Base-by-base conservation (phyloP, 2,329 filamentous ascomycete species). In the Hypoxylon sp. region DNA sequence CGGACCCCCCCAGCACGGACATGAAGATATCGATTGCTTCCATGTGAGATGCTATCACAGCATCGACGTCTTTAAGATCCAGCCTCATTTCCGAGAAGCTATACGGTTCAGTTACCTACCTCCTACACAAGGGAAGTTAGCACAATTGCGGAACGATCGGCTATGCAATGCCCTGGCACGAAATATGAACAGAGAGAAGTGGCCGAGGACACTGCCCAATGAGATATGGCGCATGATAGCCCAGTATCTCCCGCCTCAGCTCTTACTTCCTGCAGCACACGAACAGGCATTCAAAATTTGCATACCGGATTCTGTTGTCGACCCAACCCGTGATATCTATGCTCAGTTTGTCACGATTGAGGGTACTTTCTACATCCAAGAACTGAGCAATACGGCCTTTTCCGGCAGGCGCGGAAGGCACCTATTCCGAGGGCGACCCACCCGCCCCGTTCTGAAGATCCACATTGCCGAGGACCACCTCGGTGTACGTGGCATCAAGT, bases 151-250 rank as follows among this genome's bases (percentile, higher is more conserved):
- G 8, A 11, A n/a, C 1, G 2, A 24, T 16, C 38, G 16, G 22
- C 28, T 55, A 11, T 3, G n/a, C 16, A 4, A 3, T 16, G 16
- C 33, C 6, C 1, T 46, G 11, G 52, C n/a, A 4, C 18, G 9
- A 22, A 33, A 55, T 18, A 9, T 55, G 5, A 55, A 45, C 24
- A 45, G 44, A 12, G 38, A 55, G 4, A 2, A 2, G 3, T 55
- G 16, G 18, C 12, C 28, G 7, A 36, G 12, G 40, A 4, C 12
- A 4, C 14, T 56, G 6, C 53, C 53, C 5, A 38, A 26, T 4
- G 53, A 56, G 32, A 16, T 45, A 14, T 38, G 28, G 36, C 8
- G 3, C 7, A 48, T 38, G 14, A 48, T 56, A 45, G 28, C 53
- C 2, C 6, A n/a, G 6, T 9, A 40, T 7, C 1, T 40, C 12